Percentiles rank a stretch among this genome's conserved stretches.
Conservation (phyloP, 2,329 filamentous ascomycete species). For the Cercospora citrullina region DNA sequence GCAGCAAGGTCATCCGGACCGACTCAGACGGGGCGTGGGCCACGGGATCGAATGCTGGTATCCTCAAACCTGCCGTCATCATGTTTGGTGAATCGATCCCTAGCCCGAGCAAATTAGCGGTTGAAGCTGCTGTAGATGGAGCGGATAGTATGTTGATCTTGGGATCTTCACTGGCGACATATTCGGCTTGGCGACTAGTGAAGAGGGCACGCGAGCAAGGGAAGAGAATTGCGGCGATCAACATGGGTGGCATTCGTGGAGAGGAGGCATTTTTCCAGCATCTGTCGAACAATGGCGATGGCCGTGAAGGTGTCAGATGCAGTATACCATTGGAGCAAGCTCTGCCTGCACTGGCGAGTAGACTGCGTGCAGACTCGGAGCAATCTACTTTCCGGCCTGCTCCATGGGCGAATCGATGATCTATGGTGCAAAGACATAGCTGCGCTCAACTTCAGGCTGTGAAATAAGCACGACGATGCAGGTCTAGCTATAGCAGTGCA, state of each 20-base stretch:
- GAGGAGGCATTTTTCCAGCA: conserved; percentile 70
- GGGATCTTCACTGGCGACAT: conserved; percentile 89
- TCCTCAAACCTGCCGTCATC: conserved; percentile 88
- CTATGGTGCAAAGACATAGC: background rate
- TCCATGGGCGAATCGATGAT: conserved; percentile 20
- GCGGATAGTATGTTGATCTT: conserved; percentile 75
- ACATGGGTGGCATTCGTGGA: conserved; percentile 76
- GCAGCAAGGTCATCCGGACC: conserved; percentile 61
- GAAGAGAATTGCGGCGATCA: conserved; percentile 85
- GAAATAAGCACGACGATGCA: background rate
- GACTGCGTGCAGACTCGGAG: conserved; percentile 20
- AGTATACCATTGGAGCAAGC: conserved; percentile 45
- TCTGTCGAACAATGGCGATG: conserved; percentile 49
- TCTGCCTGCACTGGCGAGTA: conserved; percentile 39
- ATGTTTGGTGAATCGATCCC: conserved; percentile 95
- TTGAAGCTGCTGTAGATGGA: conserved; percentile 76
- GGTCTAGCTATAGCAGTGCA: background rate
- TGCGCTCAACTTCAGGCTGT: background rate
- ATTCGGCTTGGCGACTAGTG: conserved; percentile 88
- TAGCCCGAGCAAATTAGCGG: conserved; percentile 66
- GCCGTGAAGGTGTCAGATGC: conserved; percentile 42
- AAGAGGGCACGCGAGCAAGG: conserved; percentile 77
- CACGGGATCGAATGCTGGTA: conserved; percentile 58
- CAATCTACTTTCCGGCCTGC: conserved; percentile 19
- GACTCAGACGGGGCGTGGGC: conserved; percentile 81